Percentiles rank a stretch among this genome's conserved stretches.
Conservation (phyloP, 2,329 filamentous ascomycete species). For the Aspergillus neoniger region DNA sequence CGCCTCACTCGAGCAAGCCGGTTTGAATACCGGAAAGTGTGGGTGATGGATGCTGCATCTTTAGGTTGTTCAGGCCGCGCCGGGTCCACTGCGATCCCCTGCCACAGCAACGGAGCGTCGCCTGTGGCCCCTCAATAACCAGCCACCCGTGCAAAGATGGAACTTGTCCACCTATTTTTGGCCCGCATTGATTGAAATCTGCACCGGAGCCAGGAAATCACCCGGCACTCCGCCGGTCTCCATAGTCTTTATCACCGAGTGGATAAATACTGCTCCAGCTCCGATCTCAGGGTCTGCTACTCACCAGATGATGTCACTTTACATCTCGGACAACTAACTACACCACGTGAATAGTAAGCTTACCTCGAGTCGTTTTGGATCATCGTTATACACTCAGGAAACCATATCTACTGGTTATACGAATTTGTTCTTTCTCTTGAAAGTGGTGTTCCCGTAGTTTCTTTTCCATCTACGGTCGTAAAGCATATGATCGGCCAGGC, state of each 20-base stretch:
- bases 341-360: not conserved
- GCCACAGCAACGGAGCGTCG: conserved; percentile 36
- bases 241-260: not conserved
- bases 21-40: conserved; percentile 1
- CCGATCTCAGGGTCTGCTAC: not conserved
- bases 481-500: not conserved
- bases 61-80: conserved; percentile 18
- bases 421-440: not conserved
- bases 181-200: not conserved
- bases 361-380: not conserved
- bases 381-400: not conserved
- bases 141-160: conserved; percentile 15
- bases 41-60: conserved; percentile 9
- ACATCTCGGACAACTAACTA: not conserved
- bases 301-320: conserved; percentile 2
- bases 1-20: conserved; percentile 3
- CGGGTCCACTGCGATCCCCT: conserved; percentile 35
- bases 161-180: conserved; percentile 6
- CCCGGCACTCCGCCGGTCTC: conserved; percentile 7
- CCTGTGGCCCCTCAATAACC: conserved; percentile 11
- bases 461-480: not conserved
- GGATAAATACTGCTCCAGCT: conserved; percentile 8
- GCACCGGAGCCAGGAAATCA: not conserved
- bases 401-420: not conserved
- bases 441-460: not conserved